A percentile compares a stretch with the other conserved stretches of the same genome.
Conservation (phyloP, 2,329 filamentous ascomycete species). For the Xylaria arbuscula region DNA sequence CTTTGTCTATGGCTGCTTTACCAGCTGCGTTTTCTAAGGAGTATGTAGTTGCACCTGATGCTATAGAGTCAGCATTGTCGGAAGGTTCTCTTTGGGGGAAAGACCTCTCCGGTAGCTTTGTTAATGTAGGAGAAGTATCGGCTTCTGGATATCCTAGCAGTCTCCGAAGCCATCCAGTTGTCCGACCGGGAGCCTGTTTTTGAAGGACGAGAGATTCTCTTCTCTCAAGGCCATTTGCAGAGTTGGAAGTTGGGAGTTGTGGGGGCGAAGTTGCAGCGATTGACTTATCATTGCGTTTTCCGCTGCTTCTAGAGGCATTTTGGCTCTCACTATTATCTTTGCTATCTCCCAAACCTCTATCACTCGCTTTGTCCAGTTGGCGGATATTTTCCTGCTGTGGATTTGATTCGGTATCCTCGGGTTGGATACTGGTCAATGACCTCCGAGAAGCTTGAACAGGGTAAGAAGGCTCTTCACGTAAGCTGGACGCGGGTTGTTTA, state of each 20-base stretch:
- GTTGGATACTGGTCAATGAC: conserved; percentile 33
- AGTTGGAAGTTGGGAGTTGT: conserved; percentile 5
- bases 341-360: neutral
- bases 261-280: conserved; percentile 30
- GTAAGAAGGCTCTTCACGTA: conserved; percentile 16
- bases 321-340: neutral
- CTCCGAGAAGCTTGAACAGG: conserved; percentile 29
- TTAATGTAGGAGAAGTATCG: conserved; percentile 37
- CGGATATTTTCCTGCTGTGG: conserved; percentile 39
- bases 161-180: conserved; percentile 46
- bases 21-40: conserved; percentile 44
- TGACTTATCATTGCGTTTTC: conserved; percentile 23
- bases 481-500: neutral
- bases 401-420: conserved; percentile 26
- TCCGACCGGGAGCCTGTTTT: conserved; percentile 39
- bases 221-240: conserved; percentile 17
- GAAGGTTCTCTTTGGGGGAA: conserved; percentile 41
- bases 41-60: conserved; percentile 45
- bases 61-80: conserved; percentile 27
- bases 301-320: neutral
- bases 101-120: conserved; percentile 44
- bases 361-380: conserved; percentile 21
- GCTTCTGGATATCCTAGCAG: conserved; percentile 42
- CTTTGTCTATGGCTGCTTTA: conserved; percentile 41
- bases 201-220: conserved; percentile 33